phyloP scores from a whole-genome alignment of 176 grass and related monocot genomes.

The Bromus sterilis region DNA sequence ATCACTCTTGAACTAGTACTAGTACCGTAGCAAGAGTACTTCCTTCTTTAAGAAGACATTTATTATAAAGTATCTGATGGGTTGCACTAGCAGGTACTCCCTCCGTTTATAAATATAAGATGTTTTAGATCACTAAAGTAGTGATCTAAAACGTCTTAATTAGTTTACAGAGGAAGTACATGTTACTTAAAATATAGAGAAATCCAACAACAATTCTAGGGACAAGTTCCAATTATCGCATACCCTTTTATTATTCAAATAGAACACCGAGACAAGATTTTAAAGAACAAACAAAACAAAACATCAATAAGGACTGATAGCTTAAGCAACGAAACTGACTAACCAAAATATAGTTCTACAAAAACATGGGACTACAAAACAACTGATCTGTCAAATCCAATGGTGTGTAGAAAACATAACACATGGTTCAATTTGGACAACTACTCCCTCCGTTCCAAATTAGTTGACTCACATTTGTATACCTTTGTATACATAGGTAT shows the following conservation, averaged over 20 bases:
- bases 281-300: neutral
- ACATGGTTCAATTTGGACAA: neutral
- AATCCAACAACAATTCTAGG: neutral
- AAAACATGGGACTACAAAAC: neutral
- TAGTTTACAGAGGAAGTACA: too few species aligned
- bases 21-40: neutral
- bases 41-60: neutral
- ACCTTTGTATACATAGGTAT: too few species aligned
- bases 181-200: neutral
- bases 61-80: neutral
- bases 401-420: neutral
- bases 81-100: neutral
- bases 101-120: too few species aligned
- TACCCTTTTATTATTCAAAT: neutral
- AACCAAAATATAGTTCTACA: neutral
- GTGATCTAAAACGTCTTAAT: too few species aligned
- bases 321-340: neutral
- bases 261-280: neutral
- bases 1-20: neutral
- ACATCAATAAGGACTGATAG: neutral
- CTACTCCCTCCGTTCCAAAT: too few species aligned
- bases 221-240: neutral
- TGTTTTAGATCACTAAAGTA: too few species aligned
- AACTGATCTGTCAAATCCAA: neutral
- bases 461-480: too few species aligned